These are phyloP conservation scores for Acidomyces sp. DNA, from an alignment of 495 filamentous ascomycete species.

Conservation along the genomic window DNA sequence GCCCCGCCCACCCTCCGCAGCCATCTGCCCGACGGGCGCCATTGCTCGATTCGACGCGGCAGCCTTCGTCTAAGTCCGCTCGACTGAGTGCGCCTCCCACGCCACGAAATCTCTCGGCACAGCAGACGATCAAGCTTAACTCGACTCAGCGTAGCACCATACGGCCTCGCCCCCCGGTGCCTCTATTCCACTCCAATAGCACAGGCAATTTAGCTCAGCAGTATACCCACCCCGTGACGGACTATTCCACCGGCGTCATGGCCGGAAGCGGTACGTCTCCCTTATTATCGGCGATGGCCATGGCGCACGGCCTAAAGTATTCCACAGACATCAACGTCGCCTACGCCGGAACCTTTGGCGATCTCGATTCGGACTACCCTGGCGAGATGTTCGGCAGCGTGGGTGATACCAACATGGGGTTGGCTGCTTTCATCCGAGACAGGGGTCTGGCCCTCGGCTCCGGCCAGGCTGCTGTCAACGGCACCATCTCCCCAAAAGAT, in stretches of 20 bases:
- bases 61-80: constrained; percentile 28
- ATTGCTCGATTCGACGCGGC: constrained; percentile 26
- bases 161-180: constrained; percentile 39
- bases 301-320: too few relatives aligned
- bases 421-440: too few relatives aligned
- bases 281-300: constrained; percentile 3
- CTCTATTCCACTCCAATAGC: constrained; percentile 36
- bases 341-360: constrained; percentile 20
- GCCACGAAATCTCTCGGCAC: not conserved
- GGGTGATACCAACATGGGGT: constrained; percentile 7
- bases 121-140: too few relatives aligned
- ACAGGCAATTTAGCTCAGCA: constrained; percentile 21
- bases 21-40: constrained; percentile 24
- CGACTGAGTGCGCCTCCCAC: constrained; percentile 3
- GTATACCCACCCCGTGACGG: constrained; percentile 8
- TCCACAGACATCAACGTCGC: constrained; percentile 20
- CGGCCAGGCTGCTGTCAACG: constrained; percentile 22
- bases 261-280: constrained; percentile 22
- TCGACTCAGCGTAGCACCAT: constrained; percentile 24
- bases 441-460: too few relatives aligned
- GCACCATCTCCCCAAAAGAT: constrained; percentile 78
- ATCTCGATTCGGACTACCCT: too few relatives aligned
- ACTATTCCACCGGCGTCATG: constrained; percentile 9
- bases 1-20: constrained; percentile 19
- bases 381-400: constrained; percentile 6